Conservation (phyloP, 2,329 filamentous ascomycete species). For the Escovopsis sp. region DNA sequence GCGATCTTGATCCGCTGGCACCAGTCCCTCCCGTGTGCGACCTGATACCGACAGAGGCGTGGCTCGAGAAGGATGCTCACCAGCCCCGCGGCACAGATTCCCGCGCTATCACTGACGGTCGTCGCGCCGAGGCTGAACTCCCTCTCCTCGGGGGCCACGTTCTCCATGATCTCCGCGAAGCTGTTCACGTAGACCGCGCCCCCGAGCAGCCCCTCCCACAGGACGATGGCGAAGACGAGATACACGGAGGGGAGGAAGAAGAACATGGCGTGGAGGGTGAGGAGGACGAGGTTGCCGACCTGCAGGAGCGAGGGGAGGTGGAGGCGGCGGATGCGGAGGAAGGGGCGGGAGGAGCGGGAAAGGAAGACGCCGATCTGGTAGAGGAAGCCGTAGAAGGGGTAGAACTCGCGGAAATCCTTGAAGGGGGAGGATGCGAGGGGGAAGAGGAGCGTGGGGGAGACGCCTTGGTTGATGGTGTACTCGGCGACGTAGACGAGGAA, state of each 20-base stretch:
- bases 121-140: slow-evolving; percentile 87
- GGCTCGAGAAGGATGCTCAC: slow-evolving; percentile 72
- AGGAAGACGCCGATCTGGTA: slow-evolving; percentile 95
- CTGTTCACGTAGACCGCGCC: slow-evolving; percentile 92
- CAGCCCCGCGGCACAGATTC: slow-evolving; percentile 79
- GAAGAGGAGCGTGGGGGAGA: slow-evolving; percentile 79
- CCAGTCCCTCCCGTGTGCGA: slow-evolving; percentile 61
- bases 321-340: slow-evolving; percentile 63
- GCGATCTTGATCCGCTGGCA: slow-evolving; percentile 42
- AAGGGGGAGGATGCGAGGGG: slow-evolving; percentile 66
- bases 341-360: slow-evolving; percentile 79
- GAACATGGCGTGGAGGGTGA: slow-evolving; percentile 63
- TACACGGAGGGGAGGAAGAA: slow-evolving; percentile 76
- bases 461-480: slow-evolving; percentile 95
- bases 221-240: slow-evolving; percentile 68
- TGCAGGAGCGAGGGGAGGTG: slow-evolving; percentile 77
- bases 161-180: slow-evolving; percentile 85
- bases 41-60: slow-evolving; percentile 70
- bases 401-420: slow-evolving; percentile 68
- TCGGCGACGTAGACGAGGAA: slow-evolving; percentile 89
- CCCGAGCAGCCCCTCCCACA: slow-evolving; percentile 89
- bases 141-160: slow-evolving; percentile 57
- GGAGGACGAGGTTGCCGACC: slow-evolving; percentile 56
- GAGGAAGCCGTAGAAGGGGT: slow-evolving; percentile 85
- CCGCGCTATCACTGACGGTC: slow-evolving; percentile 80